A percentile compares a stretch with the other conserved stretches of the same genome.
phyloP scores from a whole-genome alignment of 1,284 basidiomycete species.

The Inonotus obliquus region DNA sequence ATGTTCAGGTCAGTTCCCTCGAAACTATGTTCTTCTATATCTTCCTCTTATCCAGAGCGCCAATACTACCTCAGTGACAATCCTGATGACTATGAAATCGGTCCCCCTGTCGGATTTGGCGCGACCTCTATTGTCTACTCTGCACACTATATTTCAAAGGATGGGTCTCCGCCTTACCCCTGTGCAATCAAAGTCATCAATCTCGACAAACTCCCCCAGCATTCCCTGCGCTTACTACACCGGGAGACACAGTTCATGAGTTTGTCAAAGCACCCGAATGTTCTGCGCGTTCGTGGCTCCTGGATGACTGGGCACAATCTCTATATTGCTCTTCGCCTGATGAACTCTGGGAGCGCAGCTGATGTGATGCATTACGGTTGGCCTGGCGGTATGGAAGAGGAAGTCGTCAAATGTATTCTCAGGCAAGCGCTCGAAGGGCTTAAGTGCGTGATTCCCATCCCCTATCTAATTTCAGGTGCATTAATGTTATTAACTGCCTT shows the following conservation, averaged over 20 bases:
- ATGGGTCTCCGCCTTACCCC: constrained; percentile 39
- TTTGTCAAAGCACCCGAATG: constrained; percentile 89
- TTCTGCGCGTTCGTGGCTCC: constrained; percentile 82
- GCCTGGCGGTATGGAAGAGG: constrained; percentile 84
- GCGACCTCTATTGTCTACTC: constrained; percentile 84
- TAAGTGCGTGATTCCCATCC: constrained; percentile 47
- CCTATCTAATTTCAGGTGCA: constrained; percentile 5
- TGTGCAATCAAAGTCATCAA: constrained; percentile 88
- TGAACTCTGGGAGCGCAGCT: constrained; percentile 83
- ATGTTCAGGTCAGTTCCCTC: constrained; percentile 58
- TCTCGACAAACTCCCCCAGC: constrained; percentile 69
- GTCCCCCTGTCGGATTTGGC: constrained; percentile 76
- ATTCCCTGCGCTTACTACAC: constrained; percentile 64
- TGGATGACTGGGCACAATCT: constrained; percentile 85
- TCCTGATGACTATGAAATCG: constrained; percentile 67
- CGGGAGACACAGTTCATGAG: constrained; percentile 91
- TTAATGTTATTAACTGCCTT: background rate
- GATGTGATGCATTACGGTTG: constrained; percentile 84
- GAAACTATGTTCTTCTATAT: background rate
- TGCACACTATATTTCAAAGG: constrained; percentile 55
- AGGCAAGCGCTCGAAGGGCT: constrained; percentile 80
- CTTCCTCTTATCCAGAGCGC: background rate
- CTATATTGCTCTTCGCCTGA: constrained; percentile 82
- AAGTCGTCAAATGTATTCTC: constrained; percentile 78
- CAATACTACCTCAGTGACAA: constrained; percentile 45